Evolutionary conservation across 192 early-diverging fungal species (phyloP).

Genomic region (Coemansia sp.): DNA sequence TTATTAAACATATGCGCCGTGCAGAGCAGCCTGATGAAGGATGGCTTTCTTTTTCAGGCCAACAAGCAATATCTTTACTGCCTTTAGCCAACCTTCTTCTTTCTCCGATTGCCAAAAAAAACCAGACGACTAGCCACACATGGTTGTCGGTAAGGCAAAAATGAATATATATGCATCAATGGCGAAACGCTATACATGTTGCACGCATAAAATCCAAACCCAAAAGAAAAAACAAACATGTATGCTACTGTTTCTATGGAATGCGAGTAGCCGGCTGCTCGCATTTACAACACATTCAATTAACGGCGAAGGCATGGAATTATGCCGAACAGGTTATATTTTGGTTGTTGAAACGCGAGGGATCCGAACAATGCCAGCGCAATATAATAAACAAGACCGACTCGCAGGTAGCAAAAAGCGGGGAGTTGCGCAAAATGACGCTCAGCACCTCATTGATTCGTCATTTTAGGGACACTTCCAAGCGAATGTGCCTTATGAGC

Average conservation of each 20-base stretch:
- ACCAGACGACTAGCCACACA: neutral
- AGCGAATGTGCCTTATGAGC: neutral
- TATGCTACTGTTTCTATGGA: neutral
- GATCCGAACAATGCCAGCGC: neutral
- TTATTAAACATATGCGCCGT: slow-evolving; percentile 9
- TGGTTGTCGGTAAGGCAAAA: slow-evolving; percentile 7
- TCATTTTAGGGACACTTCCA: neutral
- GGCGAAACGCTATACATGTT: neutral
- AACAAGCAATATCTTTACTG: neutral
- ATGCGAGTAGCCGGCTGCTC: neutral
- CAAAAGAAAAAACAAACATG: neutral
- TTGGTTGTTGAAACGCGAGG: neutral
- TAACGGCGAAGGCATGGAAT: neutral
- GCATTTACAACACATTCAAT: neutral
- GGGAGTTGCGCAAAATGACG: neutral
- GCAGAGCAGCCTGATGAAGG: neutral
- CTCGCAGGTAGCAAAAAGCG: neutral
- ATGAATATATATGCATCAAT: slow-evolving; percentile 1
- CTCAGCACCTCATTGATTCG: neutral
- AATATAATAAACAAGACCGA: neutral
- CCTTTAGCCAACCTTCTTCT: neutral
- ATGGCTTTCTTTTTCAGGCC: neutral
- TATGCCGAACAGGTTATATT: neutral
- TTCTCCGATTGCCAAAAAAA: neutral
- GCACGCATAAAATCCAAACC: neutral